These are phyloP conservation scores for Hyphodiscus hymeniophilus DNA, from an alignment of 495 filamentous ascomycete species.

Conservation along the genomic window DNA sequence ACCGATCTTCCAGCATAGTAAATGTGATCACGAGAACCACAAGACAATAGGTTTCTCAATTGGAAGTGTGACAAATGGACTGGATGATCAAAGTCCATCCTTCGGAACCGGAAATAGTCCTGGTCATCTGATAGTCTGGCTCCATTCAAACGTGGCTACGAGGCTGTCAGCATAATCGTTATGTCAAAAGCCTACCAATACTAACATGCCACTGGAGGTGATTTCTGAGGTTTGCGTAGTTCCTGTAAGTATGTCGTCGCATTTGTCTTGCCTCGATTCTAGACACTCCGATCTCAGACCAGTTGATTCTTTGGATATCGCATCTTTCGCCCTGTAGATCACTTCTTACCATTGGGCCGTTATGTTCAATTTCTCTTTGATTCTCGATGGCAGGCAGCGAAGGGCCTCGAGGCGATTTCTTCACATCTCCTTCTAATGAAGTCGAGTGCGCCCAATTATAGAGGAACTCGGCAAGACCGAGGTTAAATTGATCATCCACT, in stretches of 20 bases:
- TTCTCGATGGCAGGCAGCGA: slow-evolving; percentile 2
- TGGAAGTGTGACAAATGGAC: slow-evolving; percentile 78
- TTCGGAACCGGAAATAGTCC: slow-evolving; percentile 60
- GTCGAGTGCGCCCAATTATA: slow-evolving; percentile 9
- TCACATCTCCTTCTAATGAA: not conserved
- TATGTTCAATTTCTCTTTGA: slow-evolving; percentile 3
- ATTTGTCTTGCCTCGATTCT: slow-evolving; percentile 50
- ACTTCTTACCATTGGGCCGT: not conserved
- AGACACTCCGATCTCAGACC: slow-evolving; percentile 55
- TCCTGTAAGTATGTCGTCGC: slow-evolving; percentile 47
- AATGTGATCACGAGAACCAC: slow-evolving; percentile 62
- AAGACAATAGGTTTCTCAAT: slow-evolving; percentile 73
- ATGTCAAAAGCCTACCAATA: too few species aligned
- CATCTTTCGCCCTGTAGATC: slow-evolving; percentile 50
- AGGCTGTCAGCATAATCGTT: slow-evolving; percentile 13
- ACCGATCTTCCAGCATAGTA: slow-evolving; percentile 63
- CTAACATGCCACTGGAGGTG: slow-evolving; percentile 31
- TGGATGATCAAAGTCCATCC: slow-evolving; percentile 58
- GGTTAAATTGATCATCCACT: slow-evolving; percentile 22
- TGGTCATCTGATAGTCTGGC: slow-evolving; percentile 30
- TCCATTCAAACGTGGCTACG: slow-evolving; percentile 20
- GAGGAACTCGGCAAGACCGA: slow-evolving; percentile 19
- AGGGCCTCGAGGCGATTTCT: not conserved
- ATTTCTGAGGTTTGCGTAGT: slow-evolving; percentile 42
- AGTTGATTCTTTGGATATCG: slow-evolving; percentile 76